phyloP scores from a whole-genome alignment of 257 asterid species.

The Solanum corneliomulleri region DNA sequence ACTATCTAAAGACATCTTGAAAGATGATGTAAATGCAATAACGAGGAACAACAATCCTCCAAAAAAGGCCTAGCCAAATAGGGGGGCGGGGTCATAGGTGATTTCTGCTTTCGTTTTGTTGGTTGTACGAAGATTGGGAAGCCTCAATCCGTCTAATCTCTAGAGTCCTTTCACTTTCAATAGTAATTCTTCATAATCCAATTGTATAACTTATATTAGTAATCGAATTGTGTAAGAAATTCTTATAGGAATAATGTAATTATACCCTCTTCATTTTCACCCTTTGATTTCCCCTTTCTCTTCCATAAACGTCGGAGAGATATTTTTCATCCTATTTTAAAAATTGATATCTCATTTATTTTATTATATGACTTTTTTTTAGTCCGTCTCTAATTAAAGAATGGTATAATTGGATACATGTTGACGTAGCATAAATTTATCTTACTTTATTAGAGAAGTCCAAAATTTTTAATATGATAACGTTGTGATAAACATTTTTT shows the following conservation, averaged over 20 bases:
- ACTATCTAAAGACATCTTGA: no score
- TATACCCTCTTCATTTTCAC: background rate
- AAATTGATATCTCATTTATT: background rate
- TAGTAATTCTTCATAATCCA: background rate
- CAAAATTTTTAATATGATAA: background rate
- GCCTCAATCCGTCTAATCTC: no score
- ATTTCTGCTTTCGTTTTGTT: no score
- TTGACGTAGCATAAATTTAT: no score
- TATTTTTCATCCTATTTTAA: background rate
- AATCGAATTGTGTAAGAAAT: background rate
- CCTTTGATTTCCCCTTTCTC: background rate
- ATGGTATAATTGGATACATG: background rate
- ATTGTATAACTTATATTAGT: background rate
- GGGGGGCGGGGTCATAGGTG: no score
- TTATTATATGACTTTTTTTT: background rate
- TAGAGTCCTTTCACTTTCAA: no score
- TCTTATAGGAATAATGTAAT: background rate
- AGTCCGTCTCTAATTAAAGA: background rate
- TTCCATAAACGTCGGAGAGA: background rate
- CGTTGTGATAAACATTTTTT: background rate
- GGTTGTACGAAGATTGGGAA: no score
- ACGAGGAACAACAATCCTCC: no score
- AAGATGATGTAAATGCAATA: no score
- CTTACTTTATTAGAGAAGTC: no score
- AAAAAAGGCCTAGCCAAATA: no score